phyloP scores from a whole-genome alignment of 2,329 filamentous ascomycete species.

The Alternaria triticimaculans region DNA sequence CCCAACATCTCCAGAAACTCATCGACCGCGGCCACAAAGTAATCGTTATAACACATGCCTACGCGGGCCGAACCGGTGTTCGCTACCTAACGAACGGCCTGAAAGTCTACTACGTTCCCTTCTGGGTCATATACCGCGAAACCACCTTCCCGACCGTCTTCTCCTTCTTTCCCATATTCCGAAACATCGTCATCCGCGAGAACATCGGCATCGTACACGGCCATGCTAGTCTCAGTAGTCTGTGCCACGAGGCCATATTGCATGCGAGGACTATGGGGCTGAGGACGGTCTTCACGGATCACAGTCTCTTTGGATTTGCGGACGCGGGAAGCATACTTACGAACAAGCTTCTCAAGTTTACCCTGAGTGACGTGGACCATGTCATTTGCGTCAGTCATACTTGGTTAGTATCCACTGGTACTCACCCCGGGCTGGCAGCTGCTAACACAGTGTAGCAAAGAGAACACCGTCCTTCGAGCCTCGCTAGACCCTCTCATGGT shows the following conservation, averaged over 20 bases:
- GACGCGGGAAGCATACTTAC: constrained; percentile 95
- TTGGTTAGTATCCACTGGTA: constrained; percentile 65
- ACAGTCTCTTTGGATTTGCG: constrained; percentile 96
- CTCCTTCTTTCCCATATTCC: constrained; percentile 97
- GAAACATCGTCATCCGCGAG: constrained; percentile 94
- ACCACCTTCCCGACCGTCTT: constrained; percentile 96
- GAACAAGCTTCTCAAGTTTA: constrained; percentile 97
- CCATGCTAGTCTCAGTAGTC: constrained; percentile 90
- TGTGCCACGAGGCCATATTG: constrained; percentile 93
- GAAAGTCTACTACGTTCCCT: constrained; percentile 97
- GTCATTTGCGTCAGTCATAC: constrained; percentile 98
- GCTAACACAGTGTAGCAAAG: constrained; percentile 69
- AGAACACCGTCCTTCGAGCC: constrained; percentile 94
- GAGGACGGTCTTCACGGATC: constrained; percentile 95
- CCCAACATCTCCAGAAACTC: constrained; percentile 68
- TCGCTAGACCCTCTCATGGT: constrained; percentile 97
- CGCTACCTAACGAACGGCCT: constrained; percentile 96
- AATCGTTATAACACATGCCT: constrained; percentile 95
- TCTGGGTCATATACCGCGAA: constrained; percentile 92
- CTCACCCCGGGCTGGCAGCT: not conserved
- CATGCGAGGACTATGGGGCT: constrained; percentile 96
- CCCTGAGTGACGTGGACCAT: constrained; percentile 94
- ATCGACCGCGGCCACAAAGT: constrained; percentile 98
- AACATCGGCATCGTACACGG: constrained; percentile 97
- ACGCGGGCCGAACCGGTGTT: constrained; percentile 87